These are phyloP conservation scores for Suhomyces prunicola DNA, from an alignment of 805 yeast species.

Conservation along the genomic window DNA sequence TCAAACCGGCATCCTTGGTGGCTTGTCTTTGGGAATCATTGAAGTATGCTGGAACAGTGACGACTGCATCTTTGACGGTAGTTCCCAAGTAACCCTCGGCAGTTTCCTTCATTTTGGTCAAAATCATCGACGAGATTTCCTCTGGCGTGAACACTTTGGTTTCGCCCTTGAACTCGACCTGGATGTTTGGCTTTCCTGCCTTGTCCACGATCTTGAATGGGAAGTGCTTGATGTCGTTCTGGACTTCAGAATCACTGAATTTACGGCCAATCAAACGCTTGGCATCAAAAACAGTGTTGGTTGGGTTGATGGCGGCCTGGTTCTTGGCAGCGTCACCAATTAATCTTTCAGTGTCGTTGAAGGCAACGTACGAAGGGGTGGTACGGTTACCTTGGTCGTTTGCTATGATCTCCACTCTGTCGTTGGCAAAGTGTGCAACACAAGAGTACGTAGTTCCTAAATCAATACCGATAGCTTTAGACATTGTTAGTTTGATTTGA, in stretches of 20 bases:
- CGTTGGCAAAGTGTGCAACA: conserved; percentile 71
- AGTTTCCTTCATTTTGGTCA: conserved; percentile 87
- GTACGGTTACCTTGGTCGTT: conserved; percentile 99
- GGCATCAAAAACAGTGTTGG: conserved; percentile 91
- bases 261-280: conserved; percentile 89
- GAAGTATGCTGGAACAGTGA: conserved; percentile 44
- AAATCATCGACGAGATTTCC: conserved; percentile 91
- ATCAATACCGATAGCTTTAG: conserved; percentile 76
- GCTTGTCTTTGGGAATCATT: conserved; percentile 46
- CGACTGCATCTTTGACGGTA: conserved; percentile 58
- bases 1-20: conserved; percentile 43
- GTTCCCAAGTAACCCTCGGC: conserved; percentile 89
- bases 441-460: conserved; percentile 97
- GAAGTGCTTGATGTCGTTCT: conserved; percentile 78
- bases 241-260: conserved; percentile 75
- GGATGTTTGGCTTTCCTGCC: conserved; percentile 81
- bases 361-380: conserved; percentile 94
- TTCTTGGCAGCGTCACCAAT: conserved; percentile 98
- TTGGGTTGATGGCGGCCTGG: conserved; percentile 96
- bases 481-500: conserved; percentile 9
- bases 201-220: conserved; percentile 79
- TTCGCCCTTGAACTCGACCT: conserved; percentile 88
- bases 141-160: conserved; percentile 86
- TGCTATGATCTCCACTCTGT: conserved; percentile 91
- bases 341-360: conserved; percentile 91